Evolutionary conservation across 331 rosid species (phyloP), one percentile per base, ranked within the genome.

Genomic region (Pyracantha coccinea): DNA sequence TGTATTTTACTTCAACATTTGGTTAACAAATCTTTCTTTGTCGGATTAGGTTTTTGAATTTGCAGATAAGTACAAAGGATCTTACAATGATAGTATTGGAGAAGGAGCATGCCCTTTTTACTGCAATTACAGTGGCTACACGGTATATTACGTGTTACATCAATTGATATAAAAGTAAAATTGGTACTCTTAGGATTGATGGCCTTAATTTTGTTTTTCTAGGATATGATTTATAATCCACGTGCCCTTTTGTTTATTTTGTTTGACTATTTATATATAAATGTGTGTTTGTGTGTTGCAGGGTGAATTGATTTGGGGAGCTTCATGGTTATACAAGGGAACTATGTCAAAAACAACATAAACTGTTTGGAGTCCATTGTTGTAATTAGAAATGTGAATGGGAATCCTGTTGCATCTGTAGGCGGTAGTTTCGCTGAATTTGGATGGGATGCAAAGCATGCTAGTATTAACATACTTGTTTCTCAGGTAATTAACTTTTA

Each of bases 231-330:
- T 32, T 35, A 35, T 35, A 35, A 2, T 35, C 44, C 13, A 35
- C 44, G 44, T 35, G 2, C 13, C 44, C 44, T 35, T 35, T 38
- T 38, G 44, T 38, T 38, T 38, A 38, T 38, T 38, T 38, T 38
- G 44, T 9, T 38, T 38, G 44, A 38, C 44, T 9, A 38, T 9
- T 2, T 9, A 2, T 38, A 35, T 8, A 2, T 38, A 38, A 33
- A 6, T 32, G 35, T 32, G 38, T 23, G 2, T n/a, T n/a, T 23
- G 4, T 21, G 28, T 5, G 29, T 27, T 62, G 67, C 6, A 86
- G 92, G 97, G 89, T 9, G 93, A 91, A 71, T 78, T 91, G 75
- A 57, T 91, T 3, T 89, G 94, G 92, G 92, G 83, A 64, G 93
- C 97, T 75, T 78, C 94, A 32, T 91, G 97, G 94, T 74, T 89